Evolutionary conservation across 495 filamentous ascomycete species (phyloP).

Genomic region (Annulohypoxylon maeteangense): DNA sequence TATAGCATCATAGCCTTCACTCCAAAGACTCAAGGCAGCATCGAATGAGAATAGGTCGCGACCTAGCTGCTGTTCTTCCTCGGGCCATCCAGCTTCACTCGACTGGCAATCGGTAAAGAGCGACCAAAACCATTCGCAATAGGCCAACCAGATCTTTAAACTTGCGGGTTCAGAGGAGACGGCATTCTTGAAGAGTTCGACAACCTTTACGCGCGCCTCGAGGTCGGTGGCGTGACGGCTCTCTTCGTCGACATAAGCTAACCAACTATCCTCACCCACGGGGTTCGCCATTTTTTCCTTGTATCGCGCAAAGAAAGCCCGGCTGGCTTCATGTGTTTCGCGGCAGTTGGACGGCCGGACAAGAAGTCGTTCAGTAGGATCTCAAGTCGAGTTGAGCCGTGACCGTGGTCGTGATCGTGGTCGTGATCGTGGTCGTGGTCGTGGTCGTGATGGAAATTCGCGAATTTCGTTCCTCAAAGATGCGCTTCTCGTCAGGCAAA

Average conservation of each 20-base stretch:
- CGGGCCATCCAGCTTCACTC: slow-evolving; percentile 71
- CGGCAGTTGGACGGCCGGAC: neutral
- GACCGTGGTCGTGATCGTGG: no score
- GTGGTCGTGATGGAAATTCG: slow-evolving; percentile 8
- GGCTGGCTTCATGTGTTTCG: slow-evolving; percentile 44
- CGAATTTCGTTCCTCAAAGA: slow-evolving; percentile 14
- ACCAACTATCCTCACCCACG: slow-evolving; percentile 66
- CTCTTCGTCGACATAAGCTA: slow-evolving; percentile 63
- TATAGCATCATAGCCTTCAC: slow-evolving; percentile 78
- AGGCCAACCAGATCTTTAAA: slow-evolving; percentile 85
- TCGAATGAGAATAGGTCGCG: slow-evolving; percentile 84
- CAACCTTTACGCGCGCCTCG: slow-evolving; percentile 72
- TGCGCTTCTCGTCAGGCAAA: slow-evolving; percentile 24
- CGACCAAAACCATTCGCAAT: slow-evolving; percentile 86
- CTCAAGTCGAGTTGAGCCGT: slow-evolving; percentile 22
- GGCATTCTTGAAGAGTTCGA: slow-evolving; percentile 84
- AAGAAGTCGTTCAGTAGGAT: neutral
- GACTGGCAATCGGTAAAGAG: slow-evolving; percentile 74
- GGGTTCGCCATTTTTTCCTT: slow-evolving; percentile 60
- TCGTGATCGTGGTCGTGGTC: no score
- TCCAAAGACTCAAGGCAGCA: slow-evolving; percentile 79
- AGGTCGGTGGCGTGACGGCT: slow-evolving; percentile 61
- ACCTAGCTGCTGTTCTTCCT: slow-evolving; percentile 79
- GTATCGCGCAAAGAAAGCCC: slow-evolving; percentile 39
- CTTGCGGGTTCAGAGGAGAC: slow-evolving; percentile 85